Base-by-base conservation (phyloP, 176 grass and related monocot species). In the Puccinellia tenuiflora region DNA sequence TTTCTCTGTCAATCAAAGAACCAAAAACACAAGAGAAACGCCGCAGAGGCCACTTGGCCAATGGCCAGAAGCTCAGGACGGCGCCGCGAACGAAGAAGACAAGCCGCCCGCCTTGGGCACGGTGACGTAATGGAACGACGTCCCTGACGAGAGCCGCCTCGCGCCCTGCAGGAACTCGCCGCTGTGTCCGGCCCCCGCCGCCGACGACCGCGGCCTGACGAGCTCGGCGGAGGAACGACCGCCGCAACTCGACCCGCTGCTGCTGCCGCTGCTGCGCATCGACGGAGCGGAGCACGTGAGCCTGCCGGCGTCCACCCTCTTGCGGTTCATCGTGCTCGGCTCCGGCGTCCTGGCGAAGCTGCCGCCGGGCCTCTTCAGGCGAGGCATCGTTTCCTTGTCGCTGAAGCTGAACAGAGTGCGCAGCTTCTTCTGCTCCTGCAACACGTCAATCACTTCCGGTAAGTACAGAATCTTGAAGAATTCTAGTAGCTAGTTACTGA, bases 401-500 rank as follows among this genome's bases (percentile, higher is more conserved):
- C 68, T 77, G 47, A 90, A 70, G 37, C 68, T 77, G 47, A 90
- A 70, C 68, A 90, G 75, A 22, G 75, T 89, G 1, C 81, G 91
- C 20, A 90, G 83, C 86, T 93, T 93, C 75, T 86, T 93, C 74
- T 93, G 91, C 55, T 93, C 88, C 91, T 93, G 86, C 76, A 43
- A 68, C 47, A 79, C 21, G 9, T 3, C 16, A 31, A 33, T 18
- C 37, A 17, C 14, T 16, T 40, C 43, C n/a, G 64, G 9, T 31
- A 10, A 54, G 10, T 46, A 84, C 68, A 43, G 29, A 63, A 0
- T 1, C 22, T 25, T 1, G 0, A 2, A 16, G 4, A n/a, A 59
- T 3, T 29, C 20, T 20, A 9, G 57, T 5, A 1, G 60, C 13
- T 13, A 30, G 59, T 30, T 62, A 11, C n/a, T 62, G 59, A 7